Conservation (phyloP, 495 filamentous ascomycete genomes). For the Talaromyces thailandensis region DNA sequence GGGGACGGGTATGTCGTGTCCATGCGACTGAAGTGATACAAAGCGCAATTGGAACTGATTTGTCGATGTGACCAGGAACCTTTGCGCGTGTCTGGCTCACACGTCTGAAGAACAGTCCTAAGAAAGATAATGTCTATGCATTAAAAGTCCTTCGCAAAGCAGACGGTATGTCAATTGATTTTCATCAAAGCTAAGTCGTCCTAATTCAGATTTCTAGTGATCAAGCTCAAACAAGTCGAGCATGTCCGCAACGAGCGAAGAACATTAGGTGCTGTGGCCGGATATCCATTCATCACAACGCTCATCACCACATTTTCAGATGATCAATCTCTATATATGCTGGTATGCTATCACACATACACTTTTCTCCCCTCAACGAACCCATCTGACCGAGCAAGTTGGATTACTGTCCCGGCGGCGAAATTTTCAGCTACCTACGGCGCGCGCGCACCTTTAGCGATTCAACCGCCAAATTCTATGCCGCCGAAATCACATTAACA, state of each 20-base stretch:
- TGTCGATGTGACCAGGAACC: slow-evolving; percentile 51
- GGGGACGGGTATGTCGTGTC: slow-evolving; percentile 61
- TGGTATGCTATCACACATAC: slow-evolving; percentile 43
- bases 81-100: slow-evolving; percentile 94
- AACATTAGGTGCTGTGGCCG: slow-evolving; percentile 77
- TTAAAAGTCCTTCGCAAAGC: slow-evolving; percentile 90
- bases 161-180: slow-evolving; percentile 42
- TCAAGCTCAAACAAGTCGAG: slow-evolving; percentile 94
- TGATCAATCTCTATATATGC: slow-evolving; percentile 80
- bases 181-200: not conserved
- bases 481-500: slow-evolving; percentile 87
- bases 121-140: slow-evolving; percentile 71
- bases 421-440: slow-evolving; percentile 90
- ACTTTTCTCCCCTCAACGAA: not conserved
- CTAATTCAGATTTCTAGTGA: slow-evolving; percentile 44
- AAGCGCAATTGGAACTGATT: not conserved
- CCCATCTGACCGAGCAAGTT: slow-evolving; percentile 33
- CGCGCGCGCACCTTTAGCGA: slow-evolving; percentile 80
- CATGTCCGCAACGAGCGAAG: slow-evolving; percentile 91
- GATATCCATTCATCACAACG: slow-evolving; percentile 93
- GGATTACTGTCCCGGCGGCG: slow-evolving; percentile 88
- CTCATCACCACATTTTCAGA: slow-evolving; percentile 86
- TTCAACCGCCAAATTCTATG: slow-evolving; percentile 81
- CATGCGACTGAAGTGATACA: slow-evolving; percentile 9
- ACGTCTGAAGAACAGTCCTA: slow-evolving; percentile 48